Evolutionary conservation across 2,329 filamentous ascomycete species (phyloP), one percentile per base, ranked within the genome.

Genomic region (Parafenestella ontariensis): DNA sequence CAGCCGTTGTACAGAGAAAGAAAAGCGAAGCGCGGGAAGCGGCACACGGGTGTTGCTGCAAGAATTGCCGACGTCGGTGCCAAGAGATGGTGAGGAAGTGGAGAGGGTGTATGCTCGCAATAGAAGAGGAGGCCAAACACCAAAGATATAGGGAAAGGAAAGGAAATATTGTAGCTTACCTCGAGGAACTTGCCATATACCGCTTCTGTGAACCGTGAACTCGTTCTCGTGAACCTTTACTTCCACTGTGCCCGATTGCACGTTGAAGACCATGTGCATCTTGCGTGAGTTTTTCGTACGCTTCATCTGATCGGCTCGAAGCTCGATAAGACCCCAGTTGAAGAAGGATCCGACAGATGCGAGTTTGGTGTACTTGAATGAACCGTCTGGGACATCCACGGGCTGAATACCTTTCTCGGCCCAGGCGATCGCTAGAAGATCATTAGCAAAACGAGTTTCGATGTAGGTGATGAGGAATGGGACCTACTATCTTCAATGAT

Each of bases 211-310:
- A 61, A 96, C 92, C 52, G 89, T 87, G 73, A 99, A 98, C 58
- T 83, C 81, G 21, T 85, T 89, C 61, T 90, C 85, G 61, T 89
- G 87, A 43, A 96, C 85, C 24, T 87, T 89, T 18, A 96, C 93
- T 61, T 87, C 82, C 18, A 97, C 92, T 61, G 89, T 87, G 20
- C 95, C 95, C 40, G 85, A 84, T 65, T 92, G 89, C 26, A 99
- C 89, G 66, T 96, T 97, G 76, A 98, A 98, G 1, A 90, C 88
- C 89, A 99, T 95, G 72, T 97, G 92, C 91, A 97, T 98, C 79
- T 90, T 93, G 59, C 94, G 85, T 31, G 90, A 90, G 76, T 97
- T 98, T 82, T 98, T 98, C 44, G 89, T 86, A 64, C 88, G 87
- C 81, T 99, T 99, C 71, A 90, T 86, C 28, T 90, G 87, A 2